Evolutionary conservation across 1,139 yeast species (phyloP).

Genomic region (Taiozyma sp.): DNA sequence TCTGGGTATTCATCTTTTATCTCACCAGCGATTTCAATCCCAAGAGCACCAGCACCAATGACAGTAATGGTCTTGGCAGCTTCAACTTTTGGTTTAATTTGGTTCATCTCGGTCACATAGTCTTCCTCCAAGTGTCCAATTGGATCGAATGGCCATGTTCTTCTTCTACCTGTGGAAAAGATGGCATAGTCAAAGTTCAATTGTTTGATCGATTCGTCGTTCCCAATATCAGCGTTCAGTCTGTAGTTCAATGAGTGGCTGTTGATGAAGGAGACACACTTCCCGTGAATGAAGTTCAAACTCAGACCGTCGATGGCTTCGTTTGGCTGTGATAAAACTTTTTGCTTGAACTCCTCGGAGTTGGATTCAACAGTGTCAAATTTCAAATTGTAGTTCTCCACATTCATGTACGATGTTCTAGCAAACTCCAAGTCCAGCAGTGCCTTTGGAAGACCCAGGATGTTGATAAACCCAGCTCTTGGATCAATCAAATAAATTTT

Average conservation of each 20-base stretch:
- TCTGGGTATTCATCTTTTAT: conserved; percentile 22
- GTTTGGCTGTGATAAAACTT: conserved; percentile 11
- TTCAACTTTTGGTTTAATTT: conserved; percentile 18
- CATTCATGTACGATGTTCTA: conserved; percentile 32
- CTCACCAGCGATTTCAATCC: conserved; percentile 30
- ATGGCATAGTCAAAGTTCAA: conserved; percentile 46
- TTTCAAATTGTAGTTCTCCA: conserved; percentile 20
- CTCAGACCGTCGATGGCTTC: conserved; percentile 15
- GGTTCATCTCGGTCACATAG: conserved; percentile 25
- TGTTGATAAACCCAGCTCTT: conserved; percentile 45
- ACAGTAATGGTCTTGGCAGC: conserved; percentile 22
- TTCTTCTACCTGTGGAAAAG: conserved; percentile 46
- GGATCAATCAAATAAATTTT: conserved; percentile 46
- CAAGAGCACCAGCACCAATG: conserved; percentile 29
- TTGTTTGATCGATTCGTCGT: conserved; percentile 17
- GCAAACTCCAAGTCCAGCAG: conserved; percentile 45
- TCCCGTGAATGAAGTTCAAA: conserved; percentile 38
- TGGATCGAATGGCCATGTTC: conserved; percentile 55
- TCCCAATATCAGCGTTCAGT: conserved; percentile 6
- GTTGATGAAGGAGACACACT: conserved; percentile 31
- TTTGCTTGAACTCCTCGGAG: conserved; percentile 28
- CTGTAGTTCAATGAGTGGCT: conserved; percentile 23
- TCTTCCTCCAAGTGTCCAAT: conserved; percentile 24
- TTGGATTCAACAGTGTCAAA: conserved; percentile 29
- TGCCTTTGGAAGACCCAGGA: conserved; percentile 47